Base-by-base conservation (phyloP, 768 basidiomycete genomes). In the Asterophora parasitica region DNA sequence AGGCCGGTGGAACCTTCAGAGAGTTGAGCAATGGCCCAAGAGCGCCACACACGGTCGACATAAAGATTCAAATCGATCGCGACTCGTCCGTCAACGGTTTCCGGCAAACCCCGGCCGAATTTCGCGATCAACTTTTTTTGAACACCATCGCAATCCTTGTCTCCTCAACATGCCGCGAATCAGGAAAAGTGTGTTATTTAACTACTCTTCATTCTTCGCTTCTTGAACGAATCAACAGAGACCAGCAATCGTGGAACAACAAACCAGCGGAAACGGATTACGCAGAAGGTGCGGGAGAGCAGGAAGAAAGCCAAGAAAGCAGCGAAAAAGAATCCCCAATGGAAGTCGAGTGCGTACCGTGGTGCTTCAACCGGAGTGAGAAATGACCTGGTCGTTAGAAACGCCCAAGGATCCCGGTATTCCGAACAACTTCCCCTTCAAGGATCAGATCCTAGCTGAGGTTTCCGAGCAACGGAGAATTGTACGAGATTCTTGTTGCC, bases 391-490 rank as follows among this genome's bases (percentile, higher is more conserved):
- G 23, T 34, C 3, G 53, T 30, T 30, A 88, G 88, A 88, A 65
- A 80, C 83, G 52, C 76, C 80, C 59, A 93, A 91, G 65, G 93
- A 97, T 64, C 91, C 88, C 26, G 93, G 93, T 37, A 92, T 96
- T 55, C 93, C 93, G 6, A 94, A 88, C 66, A 83, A 82, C 50
- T 92, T 92, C 69, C 92, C 91, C 4, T 93, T 85, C 76, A 97
- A 95, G 68, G 93, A 94, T 59, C 84, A 92, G 66, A 86, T 97
- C 53, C 72, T 97, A 23, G 93, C 92, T 4, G 93, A 97, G 59
- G 77, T 95, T 43, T 84, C 85, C 37, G 88, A 88, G 57, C 78
- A 89, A 61, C 82, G 92, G 52, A 75, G 88, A 59, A 66, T 74
- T 53, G 92, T 92, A 58, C 58, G 78, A 65, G 37, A 1, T 13